phyloP scores from a whole-genome alignment of 1,284 basidiomycete genomes.

The Cryptococcus maquisensis region DNA sequence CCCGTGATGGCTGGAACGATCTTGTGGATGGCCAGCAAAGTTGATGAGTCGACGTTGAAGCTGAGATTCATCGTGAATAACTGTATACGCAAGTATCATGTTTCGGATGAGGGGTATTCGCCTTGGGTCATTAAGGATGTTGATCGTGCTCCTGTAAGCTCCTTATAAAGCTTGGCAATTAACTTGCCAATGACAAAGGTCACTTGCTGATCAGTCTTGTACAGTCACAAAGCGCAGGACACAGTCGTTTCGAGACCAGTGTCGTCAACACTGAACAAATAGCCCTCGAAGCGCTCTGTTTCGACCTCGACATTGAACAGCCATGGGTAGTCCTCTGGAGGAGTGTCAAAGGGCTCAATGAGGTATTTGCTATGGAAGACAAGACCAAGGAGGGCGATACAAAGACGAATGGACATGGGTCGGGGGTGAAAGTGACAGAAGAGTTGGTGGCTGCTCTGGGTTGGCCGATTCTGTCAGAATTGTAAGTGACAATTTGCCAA shows the following conservation, averaged over 20 bases:
- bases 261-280: conserved; percentile 79
- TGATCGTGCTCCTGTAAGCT: no score
- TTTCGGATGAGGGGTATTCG: background rate
- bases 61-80: conserved; percentile 39
- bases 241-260: conserved; percentile 65
- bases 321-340: conserved; percentile 70
- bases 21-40: conserved; percentile 87
- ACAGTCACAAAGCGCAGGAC: conserved; percentile 51
- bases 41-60: conserved; percentile 40
- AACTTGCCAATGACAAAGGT: no score
- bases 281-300: conserved; percentile 81
- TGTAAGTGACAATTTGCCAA: conserved; percentile 12
- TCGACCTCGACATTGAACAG: conserved; percentile 79
- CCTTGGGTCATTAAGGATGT: no score
- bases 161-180: no score
- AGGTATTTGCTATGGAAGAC: background rate
- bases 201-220: background rate
- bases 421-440: conserved; percentile 18
- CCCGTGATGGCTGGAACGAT: conserved; percentile 84
- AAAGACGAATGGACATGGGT: conserved; percentile 2
- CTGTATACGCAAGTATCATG: conserved; percentile 33
- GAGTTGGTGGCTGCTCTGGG: conserved; percentile 18
- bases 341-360: conserved; percentile 53
- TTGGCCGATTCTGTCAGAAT: conserved; percentile 33
- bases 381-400: background rate